Conservation (phyloP, 1,284 basidiomycete species). For the Trichosporon inkin region DNA sequence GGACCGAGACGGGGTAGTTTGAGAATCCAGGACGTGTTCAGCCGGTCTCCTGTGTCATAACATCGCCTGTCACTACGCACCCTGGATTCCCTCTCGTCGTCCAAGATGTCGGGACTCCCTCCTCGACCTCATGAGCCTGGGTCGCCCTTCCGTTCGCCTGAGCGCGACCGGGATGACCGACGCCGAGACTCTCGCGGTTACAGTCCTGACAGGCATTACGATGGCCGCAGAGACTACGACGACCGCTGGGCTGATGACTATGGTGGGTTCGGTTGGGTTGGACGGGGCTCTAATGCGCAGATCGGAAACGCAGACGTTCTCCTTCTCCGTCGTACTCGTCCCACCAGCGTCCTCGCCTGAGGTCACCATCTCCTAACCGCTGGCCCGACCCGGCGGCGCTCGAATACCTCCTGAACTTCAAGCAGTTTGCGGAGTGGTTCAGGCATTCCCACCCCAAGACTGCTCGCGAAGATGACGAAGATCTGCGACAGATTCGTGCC, state of each 20-base stretch:
- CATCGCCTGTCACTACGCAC: background rate
- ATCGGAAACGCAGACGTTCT: slow-evolving; percentile 75
- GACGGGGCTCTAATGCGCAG: slow-evolving; percentile 17
- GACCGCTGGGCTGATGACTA: slow-evolving; percentile 40
- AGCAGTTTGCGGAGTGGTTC: slow-evolving; percentile 88
- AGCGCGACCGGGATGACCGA: slow-evolving; percentile 10
- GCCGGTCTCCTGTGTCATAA: too few species aligned
- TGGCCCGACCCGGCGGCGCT: slow-evolving; percentile 68
- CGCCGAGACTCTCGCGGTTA: background rate
- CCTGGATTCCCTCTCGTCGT: background rate
- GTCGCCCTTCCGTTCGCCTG: slow-evolving; percentile 13
- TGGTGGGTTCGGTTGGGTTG: slow-evolving; percentile 24
- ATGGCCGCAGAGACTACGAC: slow-evolving; percentile 15
- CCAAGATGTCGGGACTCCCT: slow-evolving; percentile 12
- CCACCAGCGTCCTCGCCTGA: slow-evolving; percentile 31
- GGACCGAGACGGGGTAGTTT: too few species aligned
- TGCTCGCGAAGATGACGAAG: slow-evolving; percentile 51
- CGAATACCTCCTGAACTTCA: slow-evolving; percentile 73
- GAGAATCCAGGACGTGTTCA: too few species aligned
- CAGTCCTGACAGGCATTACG: slow-evolving; percentile 14
- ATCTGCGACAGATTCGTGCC: slow-evolving; percentile 30
- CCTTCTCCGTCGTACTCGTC: slow-evolving; percentile 68
- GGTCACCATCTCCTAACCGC: slow-evolving; percentile 32
- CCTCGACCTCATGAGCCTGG: slow-evolving; percentile 6
- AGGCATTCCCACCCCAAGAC: slow-evolving; percentile 71